Percentiles rank a stretch among this genome's conserved stretches.
phyloP scores from a whole-genome alignment of 352 stramenopile species.

The Pythium rishiriense region DNA sequence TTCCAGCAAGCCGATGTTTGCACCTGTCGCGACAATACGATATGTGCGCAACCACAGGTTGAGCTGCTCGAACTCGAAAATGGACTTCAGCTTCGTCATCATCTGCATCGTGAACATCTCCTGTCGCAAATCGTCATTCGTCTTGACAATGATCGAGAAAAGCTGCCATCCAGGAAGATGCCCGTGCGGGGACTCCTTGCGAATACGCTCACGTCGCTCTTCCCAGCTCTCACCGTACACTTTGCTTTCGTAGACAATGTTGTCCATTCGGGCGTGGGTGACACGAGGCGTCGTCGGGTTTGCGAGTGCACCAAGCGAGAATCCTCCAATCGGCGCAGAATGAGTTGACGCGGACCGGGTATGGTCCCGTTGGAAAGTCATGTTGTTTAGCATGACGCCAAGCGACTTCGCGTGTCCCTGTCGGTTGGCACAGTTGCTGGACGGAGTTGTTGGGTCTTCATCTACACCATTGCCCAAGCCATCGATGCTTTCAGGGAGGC shows the following conservation, averaged over 20 bases:
- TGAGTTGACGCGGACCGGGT: conserved; percentile 15
- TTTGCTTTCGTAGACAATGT: conserved; percentile 79
- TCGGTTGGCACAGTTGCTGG: neutral
- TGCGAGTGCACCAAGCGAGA: conserved; percentile 14
- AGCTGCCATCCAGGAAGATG: conserved; percentile 87
- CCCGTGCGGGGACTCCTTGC: conserved; percentile 71
- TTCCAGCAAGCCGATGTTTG: conserved; percentile 94
- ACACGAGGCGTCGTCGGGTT: conserved; percentile 13
- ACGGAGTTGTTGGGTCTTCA: conserved; percentile 19
- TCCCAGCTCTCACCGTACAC: conserved; percentile 80
- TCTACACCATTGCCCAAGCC: conserved; percentile 15
- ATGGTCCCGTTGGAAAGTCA: conserved; percentile 28
- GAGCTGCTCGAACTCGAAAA: conserved; percentile 92
- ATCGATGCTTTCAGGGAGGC: conserved; percentile 24
- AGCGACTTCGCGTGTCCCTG: conserved; percentile 11
- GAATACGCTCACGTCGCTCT: conserved; percentile 58
- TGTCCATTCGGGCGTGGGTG: conserved; percentile 41
- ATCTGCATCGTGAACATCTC: conserved; percentile 98
- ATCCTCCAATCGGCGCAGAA: conserved; percentile 21
- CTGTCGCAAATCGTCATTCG: conserved; percentile 97
- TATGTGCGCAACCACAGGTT: conserved; percentile 95
- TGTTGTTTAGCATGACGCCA: conserved; percentile 19
- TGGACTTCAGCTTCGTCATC: conserved; percentile 93
- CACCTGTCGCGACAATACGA: conserved; percentile 93
- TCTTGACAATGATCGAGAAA: conserved; percentile 96